A percentile compares a stretch with the other conserved stretches of the same genome.
phyloP scores from a whole-genome alignment of 257 asterid species.

The Nemophila menziesii region DNA sequence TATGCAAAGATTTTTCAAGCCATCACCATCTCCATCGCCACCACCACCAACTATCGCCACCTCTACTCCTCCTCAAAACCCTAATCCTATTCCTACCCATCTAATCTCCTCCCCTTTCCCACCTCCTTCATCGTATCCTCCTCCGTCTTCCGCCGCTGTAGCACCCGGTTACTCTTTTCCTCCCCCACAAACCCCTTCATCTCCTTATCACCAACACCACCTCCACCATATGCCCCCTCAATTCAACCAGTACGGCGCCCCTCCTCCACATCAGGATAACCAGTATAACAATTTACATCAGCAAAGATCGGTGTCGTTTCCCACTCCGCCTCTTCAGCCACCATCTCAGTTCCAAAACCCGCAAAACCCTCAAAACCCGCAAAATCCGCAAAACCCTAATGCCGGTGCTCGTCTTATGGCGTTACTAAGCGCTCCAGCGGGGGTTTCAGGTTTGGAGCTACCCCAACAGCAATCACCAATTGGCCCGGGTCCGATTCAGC shows the following conservation, averaged over 20 bases:
- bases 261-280: background rate
- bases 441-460: conserved; percentile 29
- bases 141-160: conserved; percentile 34
- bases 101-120: conserved; percentile 31
- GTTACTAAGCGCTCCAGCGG: conserved; percentile 67
- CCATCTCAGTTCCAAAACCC: conserved; percentile 39
- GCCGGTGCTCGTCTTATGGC: conserved; percentile 88
- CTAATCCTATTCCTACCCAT: conserved; percentile 25
- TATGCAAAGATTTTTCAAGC: conserved; percentile 59
- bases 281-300: background rate
- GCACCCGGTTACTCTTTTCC: conserved; percentile 46
- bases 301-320: conserved; percentile 18
- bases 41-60: conserved; percentile 12
- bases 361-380: conserved; percentile 29
- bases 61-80: conserved; percentile 44
- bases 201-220: conserved; percentile 22
- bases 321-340: conserved; percentile 26
- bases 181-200: conserved; percentile 58
- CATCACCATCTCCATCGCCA: conserved; percentile 23
- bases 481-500: conserved; percentile 35
- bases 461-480: conserved; percentile 29
- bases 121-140: conserved; percentile 45
- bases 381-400: conserved; percentile 14
- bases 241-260: background rate
- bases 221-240: background rate